These are phyloP conservation scores for Boletellus ananas DNA, from an alignment of 768 basidiomycete species.

Conservation along the genomic window DNA sequence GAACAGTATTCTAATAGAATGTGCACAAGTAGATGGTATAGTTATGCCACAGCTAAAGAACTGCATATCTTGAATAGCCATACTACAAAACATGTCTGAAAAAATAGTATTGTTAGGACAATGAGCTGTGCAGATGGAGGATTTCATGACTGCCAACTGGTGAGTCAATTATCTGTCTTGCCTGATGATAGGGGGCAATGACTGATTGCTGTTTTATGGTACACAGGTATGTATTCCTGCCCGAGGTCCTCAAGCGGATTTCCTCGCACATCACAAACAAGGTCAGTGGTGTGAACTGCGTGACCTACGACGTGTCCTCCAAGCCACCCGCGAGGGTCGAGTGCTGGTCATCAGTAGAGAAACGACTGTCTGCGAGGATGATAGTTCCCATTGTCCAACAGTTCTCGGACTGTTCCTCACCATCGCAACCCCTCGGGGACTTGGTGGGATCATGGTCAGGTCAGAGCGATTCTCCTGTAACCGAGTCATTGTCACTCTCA, in stretches of 20 bases:
- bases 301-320: conserved; percentile 94
- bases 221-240: conserved; percentile 91
- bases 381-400: neutral
- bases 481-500: too few species aligned
- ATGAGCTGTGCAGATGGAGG: conserved; percentile 98
- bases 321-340: conserved; percentile 83
- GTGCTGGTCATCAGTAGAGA: conserved; percentile 19
- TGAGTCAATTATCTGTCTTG: conserved; percentile 32
- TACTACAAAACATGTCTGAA: too few species aligned
- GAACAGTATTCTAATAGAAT: too few species aligned
- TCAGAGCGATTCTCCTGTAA: too few species aligned
- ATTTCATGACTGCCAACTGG: conserved; percentile 99
- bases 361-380: neutral
- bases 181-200: too few species aligned
- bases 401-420: neutral
- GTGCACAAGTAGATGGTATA: too few species aligned
- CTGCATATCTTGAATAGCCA: too few species aligned
- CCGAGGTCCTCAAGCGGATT: conserved; percentile 83
- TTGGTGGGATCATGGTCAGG: too few species aligned
- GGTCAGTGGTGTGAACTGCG: conserved; percentile 92
- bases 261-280: conserved; percentile 98
- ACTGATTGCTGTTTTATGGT: neutral
- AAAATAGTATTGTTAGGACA: too few species aligned
- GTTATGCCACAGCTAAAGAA: too few species aligned
- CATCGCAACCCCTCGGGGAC: neutral